Base-by-base conservation (phyloP, 1,139 yeast species). In the Suhomyces maxii region DNA sequence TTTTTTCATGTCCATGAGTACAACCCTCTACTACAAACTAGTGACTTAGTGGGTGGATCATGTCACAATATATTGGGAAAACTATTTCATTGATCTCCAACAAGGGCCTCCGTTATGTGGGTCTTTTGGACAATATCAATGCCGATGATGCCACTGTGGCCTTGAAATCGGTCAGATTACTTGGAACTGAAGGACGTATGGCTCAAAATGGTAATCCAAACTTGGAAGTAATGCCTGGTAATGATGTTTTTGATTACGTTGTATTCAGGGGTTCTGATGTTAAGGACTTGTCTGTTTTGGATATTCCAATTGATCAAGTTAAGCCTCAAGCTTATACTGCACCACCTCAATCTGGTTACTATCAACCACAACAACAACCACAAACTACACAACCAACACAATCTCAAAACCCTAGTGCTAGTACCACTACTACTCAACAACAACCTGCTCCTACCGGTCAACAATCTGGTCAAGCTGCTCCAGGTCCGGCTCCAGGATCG, bases 261-360 rank as follows among this genome's bases (percentile, higher is more conserved):
- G 90, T 87, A 42, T 88, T 93, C 64, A 82, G 95, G 55, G 99
- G 99, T 36, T 83, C 89, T 34, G 98, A 91, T 59, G 98, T 93
- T 36, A 87, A 89, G 69, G 97, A 89, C 61, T 77, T 93, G 65
- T 82, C 84, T 53, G 95, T 93, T 51, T 77, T 91, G 59, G 97
- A 89, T 53, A 73, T 74, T 31, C 80, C 84, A 8, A 70, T 79
- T 48, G 82, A 79, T 32, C 77, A 80, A 48, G 82, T 79, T 28
- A 66, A 69, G 51, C 80, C 85, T 0, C 67, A 62, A 37, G 53
- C 57, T 7, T 52, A 52, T 34, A 40, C 43, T 14, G 48, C 48
- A 36, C 48, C 53, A 25, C 49, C 52, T 23, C 39, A 49, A 6
- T 54, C 53, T 23, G 54, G 51, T 39, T 52, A 50, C 31, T 57